Evolutionary conservation across 768 basidiomycete genomes (phyloP), one percentile per base, ranked within the genome.

Genomic region (Hypholoma sublateritium): DNA sequence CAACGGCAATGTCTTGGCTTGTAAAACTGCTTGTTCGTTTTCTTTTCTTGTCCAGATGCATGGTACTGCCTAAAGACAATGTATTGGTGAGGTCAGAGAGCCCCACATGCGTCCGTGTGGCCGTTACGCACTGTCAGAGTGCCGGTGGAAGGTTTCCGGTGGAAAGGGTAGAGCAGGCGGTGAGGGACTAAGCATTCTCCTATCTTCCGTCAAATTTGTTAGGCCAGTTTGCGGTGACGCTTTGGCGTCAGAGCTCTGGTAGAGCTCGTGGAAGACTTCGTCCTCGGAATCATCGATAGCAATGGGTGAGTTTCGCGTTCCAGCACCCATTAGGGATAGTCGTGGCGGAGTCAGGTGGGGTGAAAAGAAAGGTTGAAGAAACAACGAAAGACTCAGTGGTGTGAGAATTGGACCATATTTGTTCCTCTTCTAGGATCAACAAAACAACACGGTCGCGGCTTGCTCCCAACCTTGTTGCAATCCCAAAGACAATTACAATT

Each of bases 271-370:
- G 1, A 72, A 17, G 4, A 73, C 72, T 45, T 78, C 77, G 25
- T 75, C 72, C 60, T 78, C 77, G 25, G 76, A 77, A 57, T 77
- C 75, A 47, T 76, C 73, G 34, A 77, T 65, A 36, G 67, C 59
- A 17, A 76, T 76, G 34, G 77, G 77, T 25, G 72, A 78, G 17
- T 46, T 61, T 46, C 59, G 59, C 0, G 76, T 72, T 41, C 76
- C 76, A 19, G 69, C 58, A 52, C 71, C 72, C 36, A 60, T 59
- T 46, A 48, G 46, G 32, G 45, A 14, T 59, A 63, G 51, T 60
- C 64, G 58, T 34, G 25, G 53, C n/a, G 50, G 50, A 42, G 47
- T 49, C 28, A 42, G 53, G 37, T 32, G 44, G 39, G 48, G 58
- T 52, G 57, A 59, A 50, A 64, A 51, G 48, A 53, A 50, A 60